phyloP scores from a whole-genome alignment of 2,329 filamentous ascomycete species.

The Penicillium sp. region DNA sequence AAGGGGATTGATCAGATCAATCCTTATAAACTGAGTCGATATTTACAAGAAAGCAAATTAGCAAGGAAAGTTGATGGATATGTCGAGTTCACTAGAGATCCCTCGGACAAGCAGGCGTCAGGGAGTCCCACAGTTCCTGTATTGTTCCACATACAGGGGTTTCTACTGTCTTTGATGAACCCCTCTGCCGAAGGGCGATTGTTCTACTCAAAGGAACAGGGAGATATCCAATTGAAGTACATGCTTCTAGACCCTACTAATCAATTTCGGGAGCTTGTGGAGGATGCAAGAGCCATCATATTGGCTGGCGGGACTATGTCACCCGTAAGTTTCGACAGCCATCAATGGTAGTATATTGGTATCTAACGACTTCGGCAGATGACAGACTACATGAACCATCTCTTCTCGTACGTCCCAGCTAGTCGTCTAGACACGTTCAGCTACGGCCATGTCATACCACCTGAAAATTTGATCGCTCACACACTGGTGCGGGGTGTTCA shows the following conservation, averaged over 20 bases:
- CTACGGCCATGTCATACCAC: constrained; percentile 90
- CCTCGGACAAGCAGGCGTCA: constrained; percentile 42
- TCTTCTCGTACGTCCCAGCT: constrained; percentile 65
- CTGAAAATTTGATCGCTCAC: constrained; percentile 72
- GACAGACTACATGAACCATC: constrained; percentile 73
- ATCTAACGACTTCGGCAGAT: constrained; percentile 44
- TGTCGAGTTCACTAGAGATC: too few species aligned
- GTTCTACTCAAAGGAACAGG: constrained; percentile 45
- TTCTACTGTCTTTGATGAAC: constrained; percentile 77
- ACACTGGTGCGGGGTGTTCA: constrained; percentile 56
- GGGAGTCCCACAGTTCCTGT: constrained; percentile 45
- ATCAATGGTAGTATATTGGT: too few species aligned
- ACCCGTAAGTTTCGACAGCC: constrained; percentile 47
- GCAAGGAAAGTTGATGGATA: constrained; percentile 94
- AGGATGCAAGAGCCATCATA: constrained; percentile 75
- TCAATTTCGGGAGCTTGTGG: constrained; percentile 79
- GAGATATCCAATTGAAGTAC: constrained; percentile 61
- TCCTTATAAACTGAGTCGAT: constrained; percentile 74
- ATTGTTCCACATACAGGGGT: constrained; percentile 56
- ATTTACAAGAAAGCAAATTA: constrained; percentile 83
- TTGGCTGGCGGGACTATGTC: constrained; percentile 96
- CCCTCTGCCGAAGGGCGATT: constrained; percentile 60
- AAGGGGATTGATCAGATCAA: constrained; percentile 95
- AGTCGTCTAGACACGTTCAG: constrained; percentile 68
- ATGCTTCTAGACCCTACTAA: constrained; percentile 83